Evolutionary conservation across 495 filamentous ascomycete genomes (phyloP), one percentile per base, ranked within the genome.

Genomic region (Podospora pseudoanserina): DNA sequence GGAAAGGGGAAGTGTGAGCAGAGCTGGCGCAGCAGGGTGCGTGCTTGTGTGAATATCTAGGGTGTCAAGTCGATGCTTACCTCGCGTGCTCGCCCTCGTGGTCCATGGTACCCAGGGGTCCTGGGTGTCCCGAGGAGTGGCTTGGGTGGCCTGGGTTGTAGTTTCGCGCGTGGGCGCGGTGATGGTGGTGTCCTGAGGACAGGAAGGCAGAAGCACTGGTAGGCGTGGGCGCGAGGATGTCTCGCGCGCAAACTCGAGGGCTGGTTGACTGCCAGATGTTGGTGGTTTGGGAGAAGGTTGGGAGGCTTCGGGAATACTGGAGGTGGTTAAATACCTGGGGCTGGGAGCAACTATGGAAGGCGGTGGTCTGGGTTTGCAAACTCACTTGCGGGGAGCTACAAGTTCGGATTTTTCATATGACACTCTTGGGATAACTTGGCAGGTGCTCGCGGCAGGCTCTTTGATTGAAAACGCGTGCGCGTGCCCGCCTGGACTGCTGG

Each of bases 51-150:
- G 15, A 9, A 13, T 49, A 2, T 49, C 15, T 49, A 6, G 23
- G 64, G 39, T 49, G 13, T 49, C 39, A 49, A 49, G 57, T 66
- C 68, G 56, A 30, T 62, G 67, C 60, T 58, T 62, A 49, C 32
- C 26, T 64, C 16, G 28, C 62, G 23, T 16, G 39, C 39, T 49
- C 39, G 39, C 39, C 15, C 39, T 18, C 39, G 7, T 49, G 5
- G 39, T 49, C 39, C 39, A 49, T 49, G 39, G 15, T 13, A 11
- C 39, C 39, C 39, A 49, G 9, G 39, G 39, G 13, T 49, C 39
- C 13, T 49, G 39, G 39, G 39, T 49, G 15, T 49, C 39, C 39
- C 7, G 1, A 49, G 7, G 39, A 11, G 2, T 11, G 39, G 13
- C 9, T 49, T 49, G 39, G 4, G 39, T 11, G 6, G 39, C 2